These are phyloP conservation scores for Mycoemilia scoparia DNA, from an alignment of 192 early-diverging fungal species.

Conservation along the genomic window DNA sequence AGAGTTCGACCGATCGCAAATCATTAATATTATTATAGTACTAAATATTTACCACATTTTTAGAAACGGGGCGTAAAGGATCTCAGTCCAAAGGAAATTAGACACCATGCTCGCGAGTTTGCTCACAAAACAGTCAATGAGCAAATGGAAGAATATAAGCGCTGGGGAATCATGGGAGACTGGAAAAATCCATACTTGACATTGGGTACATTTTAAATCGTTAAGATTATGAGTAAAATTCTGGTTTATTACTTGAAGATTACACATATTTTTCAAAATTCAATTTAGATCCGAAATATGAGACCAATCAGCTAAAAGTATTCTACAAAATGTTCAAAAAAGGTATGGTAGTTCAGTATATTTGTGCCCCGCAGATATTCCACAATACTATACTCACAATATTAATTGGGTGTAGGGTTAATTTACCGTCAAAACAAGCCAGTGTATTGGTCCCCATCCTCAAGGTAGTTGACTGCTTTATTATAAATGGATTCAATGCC, in stretches of 20 bases:
- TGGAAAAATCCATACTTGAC: constrained; percentile 54
- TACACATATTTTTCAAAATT: constrained; percentile 6
- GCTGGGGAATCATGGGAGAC: constrained; percentile 60
- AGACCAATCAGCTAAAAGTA: constrained; percentile 47
- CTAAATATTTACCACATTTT: too few relatives aligned
- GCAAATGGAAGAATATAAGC: constrained; percentile 38
- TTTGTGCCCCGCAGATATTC: background rate
- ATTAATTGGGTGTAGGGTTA: too few relatives aligned
- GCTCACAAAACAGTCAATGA: constrained; percentile 37
- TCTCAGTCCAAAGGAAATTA: constrained; percentile 18
- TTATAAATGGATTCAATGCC: constrained; percentile 1
- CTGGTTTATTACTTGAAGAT: background rate
- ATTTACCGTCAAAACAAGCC: constrained; percentile 65
- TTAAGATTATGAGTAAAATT: constrained; percentile 8
- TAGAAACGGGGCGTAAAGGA: too few relatives aligned
- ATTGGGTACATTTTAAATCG: too few relatives aligned
- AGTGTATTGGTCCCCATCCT: constrained; percentile 72
- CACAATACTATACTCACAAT: too few relatives aligned
- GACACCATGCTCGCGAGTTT: constrained; percentile 30
- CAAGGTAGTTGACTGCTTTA: too few relatives aligned
- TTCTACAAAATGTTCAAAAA: constrained; percentile 54
- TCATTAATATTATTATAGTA: too few relatives aligned
- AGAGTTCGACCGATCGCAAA: too few relatives aligned
- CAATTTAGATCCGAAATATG: constrained; percentile 58
- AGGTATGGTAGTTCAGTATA: too few relatives aligned